Base-by-base conservation (phyloP, 2,329 filamentous ascomycete genomes). In the Nothopassalora personata region DNA sequence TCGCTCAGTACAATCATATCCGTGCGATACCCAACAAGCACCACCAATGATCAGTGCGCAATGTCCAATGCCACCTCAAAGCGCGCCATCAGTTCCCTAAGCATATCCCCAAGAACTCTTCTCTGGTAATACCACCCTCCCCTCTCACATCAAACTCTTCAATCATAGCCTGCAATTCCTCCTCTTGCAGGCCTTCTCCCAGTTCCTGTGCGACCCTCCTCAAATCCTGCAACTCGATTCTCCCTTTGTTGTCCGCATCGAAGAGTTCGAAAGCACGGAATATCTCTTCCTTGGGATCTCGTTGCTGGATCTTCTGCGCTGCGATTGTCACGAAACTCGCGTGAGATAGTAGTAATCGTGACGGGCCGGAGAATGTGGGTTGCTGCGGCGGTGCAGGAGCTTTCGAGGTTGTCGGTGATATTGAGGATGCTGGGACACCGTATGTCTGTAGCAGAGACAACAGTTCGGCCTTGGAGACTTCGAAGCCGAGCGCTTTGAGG, bases 101-200 rank as follows among this genome's bases (percentile, higher is more conserved):
- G 72, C 85, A 87, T 65, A 87, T 87, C n/a, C 81, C 80, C 66
- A 87, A 77, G 76, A 87, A 87, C 60, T 84, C 84, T 60, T 87
- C 84, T 67, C 82, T 73, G 51, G 79, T 81, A 65, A 87, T 86
- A 58, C 82, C 91, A 10, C 92, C 92, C 67, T 96, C 95, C 1
- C 91, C 93, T 71, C 96, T 90, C 64, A 97, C 82, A 77, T 99
- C 94, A 78, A 97, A 95, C 75, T 97, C 93, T 71, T 97, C 91
- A 77, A 99, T 94, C 94, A 99, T 99, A 64, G 91, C 91, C 67
- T 85, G 82, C 62, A 99, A 81, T 74, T 99, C 94, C 69, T 95
- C 89, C 71, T 99, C 93, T 67, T 94, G 90, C 66, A 99, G 81
- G 11, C 90, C 91, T 74, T 97, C 93, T 7, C 94, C 94, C 64